Percentiles rank a stretch among this genome's conserved stretches.
These are phyloP conservation scores for Podochytrium sp. DNA, from an alignment of 192 early-diverging fungal species.

Conservation along the genomic window DNA sequence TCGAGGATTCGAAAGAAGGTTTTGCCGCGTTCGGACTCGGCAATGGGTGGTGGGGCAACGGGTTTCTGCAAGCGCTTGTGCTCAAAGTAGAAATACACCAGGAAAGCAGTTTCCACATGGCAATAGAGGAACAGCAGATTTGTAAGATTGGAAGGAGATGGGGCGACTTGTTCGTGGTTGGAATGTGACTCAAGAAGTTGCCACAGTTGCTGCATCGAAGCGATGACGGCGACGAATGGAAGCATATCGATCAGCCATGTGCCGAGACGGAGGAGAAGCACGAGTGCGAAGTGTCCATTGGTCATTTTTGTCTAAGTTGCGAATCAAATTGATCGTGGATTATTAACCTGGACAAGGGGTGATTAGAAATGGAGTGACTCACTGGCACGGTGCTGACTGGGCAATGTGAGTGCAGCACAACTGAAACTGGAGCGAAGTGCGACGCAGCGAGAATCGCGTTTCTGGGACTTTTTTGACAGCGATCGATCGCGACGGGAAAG, in stretches of 20 bases:
- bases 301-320: not conserved
- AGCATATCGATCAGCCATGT: constrained; percentile 18
- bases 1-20: constrained; percentile 12
- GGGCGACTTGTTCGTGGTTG: not conserved
- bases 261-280: not conserved
- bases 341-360: too few species aligned
- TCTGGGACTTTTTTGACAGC: too few species aligned
- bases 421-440: too few species aligned
- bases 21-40: constrained; percentile 11
- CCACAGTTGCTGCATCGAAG: constrained; percentile 4
- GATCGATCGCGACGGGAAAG: too few species aligned
- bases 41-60: constrained; percentile 3
- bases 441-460: too few species aligned
- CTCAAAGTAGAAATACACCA: constrained; percentile 29
- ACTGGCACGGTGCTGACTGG: too few species aligned
- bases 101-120: constrained; percentile 16
- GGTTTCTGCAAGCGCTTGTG: constrained; percentile 14
- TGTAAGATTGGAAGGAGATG: not conserved
- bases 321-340: too few species aligned
- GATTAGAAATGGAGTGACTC: too few species aligned
- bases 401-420: too few species aligned
- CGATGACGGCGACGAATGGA: constrained; percentile 1
- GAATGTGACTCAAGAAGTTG: not conserved
- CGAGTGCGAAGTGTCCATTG: not conserved
- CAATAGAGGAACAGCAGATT: constrained; percentile 6